Base-by-base conservation (phyloP, 768 basidiomycete species). In the Kwoniella europaea region DNA sequence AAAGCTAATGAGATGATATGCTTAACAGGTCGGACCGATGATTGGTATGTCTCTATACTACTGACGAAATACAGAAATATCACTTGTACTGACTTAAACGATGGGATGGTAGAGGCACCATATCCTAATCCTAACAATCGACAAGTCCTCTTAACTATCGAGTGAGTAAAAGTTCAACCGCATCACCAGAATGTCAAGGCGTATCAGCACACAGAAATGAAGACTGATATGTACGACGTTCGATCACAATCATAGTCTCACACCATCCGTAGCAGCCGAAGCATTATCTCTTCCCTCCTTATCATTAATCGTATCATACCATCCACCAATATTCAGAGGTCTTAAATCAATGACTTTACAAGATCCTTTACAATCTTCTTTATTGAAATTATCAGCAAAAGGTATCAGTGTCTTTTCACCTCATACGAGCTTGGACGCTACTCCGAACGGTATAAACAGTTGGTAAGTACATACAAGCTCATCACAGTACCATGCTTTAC, bases 401-500 rank as follows among this genome's bases (percentile, higher is more conserved):
- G 94, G 94, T 0, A 90, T 98, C 67, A 91, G 91, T 1, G 87
- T 98, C 4, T 96, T 92, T 85, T 88, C 88, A 52, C 93, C 96
- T 2, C 96, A 98, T 84, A 93, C 92, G 0, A 89, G 93, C 0
- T 87, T 97, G 18, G 96, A 98, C 84, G 87, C 87, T n/a, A 89
- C 92, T 1, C 87, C 88, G 75, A 91, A 88, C 5, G 95, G 96
- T 0, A 88, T 96, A 64, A 97, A 96, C 79, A 93, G 95, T 84
- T 97, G 92, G 92, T 87, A 20, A 41, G 76, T 76, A 3, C 6
- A 10, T 18, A 18, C 10, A 16, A 50, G 16, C 13, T 6, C 20
- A 13, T 18, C 27, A 64, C 20, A 61, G 46, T 27, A 27, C 24
- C 10, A 22, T 46, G 44, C 13, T 61, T n/a, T 27, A 27, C 27